Conservation (phyloP, 305 asterid species). For the Stenogyne calaminthoides region DNA sequence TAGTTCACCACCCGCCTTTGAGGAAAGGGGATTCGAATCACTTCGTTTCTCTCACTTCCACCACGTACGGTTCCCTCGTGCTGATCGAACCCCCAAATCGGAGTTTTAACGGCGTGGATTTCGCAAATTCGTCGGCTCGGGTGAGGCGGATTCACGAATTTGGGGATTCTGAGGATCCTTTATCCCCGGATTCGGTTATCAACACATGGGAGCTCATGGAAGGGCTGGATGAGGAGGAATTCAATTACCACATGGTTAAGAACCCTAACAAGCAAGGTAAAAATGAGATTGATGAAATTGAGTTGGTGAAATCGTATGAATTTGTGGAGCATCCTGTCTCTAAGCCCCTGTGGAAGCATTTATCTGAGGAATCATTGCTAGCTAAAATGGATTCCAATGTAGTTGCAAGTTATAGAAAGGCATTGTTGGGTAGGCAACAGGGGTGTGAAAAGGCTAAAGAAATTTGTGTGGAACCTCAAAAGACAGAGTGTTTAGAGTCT, state of each 20-base stretch:
- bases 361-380: slow-evolving; percentile 71
- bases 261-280: slow-evolving; percentile 33
- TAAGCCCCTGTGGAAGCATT: slow-evolving; percentile 89
- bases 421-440: slow-evolving; percentile 46
- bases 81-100: slow-evolving; percentile 59
- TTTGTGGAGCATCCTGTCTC: slow-evolving; percentile 70
- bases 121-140: slow-evolving; percentile 36
- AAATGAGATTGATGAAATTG: slow-evolving; percentile 44
- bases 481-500: slow-evolving; percentile 30
- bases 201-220: slow-evolving; percentile 98
- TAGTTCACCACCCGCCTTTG: slow-evolving; percentile 83
- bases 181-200: slow-evolving; percentile 84
- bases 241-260: slow-evolving; percentile 48
- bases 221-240: slow-evolving; percentile 74
- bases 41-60: slow-evolving; percentile 80
- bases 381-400: slow-evolving; percentile 64
- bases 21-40: slow-evolving; percentile 78
- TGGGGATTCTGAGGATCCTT: slow-evolving; percentile 46
- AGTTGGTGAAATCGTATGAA: slow-evolving; percentile 59
- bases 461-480: slow-evolving; percentile 11
- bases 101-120: slow-evolving; percentile 35
- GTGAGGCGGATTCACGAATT: slow-evolving; percentile 36
- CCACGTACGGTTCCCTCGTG: slow-evolving; percentile 84
- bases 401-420: slow-evolving; percentile 53
- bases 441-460: slow-evolving; percentile 41